Evolutionary conservation across 139 green algal species (phyloP).

Genomic region (Penium margaritaceum): DNA sequence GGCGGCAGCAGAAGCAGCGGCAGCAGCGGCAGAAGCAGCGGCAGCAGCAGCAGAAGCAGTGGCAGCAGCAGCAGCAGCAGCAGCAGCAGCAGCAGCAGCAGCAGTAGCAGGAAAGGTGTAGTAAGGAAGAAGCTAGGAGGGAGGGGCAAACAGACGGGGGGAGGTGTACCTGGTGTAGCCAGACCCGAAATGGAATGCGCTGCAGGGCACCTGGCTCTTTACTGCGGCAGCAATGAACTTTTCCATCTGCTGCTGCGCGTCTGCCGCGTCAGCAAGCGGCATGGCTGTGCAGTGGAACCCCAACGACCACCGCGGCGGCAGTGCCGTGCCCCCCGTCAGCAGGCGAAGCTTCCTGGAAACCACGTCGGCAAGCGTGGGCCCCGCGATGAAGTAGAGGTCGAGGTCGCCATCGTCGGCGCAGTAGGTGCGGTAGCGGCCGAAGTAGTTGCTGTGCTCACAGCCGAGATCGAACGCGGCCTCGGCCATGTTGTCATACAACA

Average conservation of each 20-base stretch:
- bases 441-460: slow-evolving; percentile 45
- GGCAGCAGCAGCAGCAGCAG: too few relatives aligned
- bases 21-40: too few relatives aligned
- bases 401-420: slow-evolving; percentile 21
- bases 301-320: slow-evolving; percentile 23
- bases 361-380: slow-evolving; percentile 6
- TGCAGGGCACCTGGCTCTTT: slow-evolving; percentile 14
- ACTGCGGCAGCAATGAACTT: slow-evolving; percentile 15
- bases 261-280: slow-evolving; percentile 29
- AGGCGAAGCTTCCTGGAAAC: background rate
- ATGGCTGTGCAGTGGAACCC: slow-evolving; percentile 32
- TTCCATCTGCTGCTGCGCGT: slow-evolving; percentile 27
- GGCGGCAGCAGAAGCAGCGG: too few relatives aligned
- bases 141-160: too few relatives aligned
- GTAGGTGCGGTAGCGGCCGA: slow-evolving; percentile 20
- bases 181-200: slow-evolving; percentile 38
- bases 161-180: slow-evolving; percentile 37
- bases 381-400: slow-evolving; percentile 29
- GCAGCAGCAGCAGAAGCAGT: too few relatives aligned
- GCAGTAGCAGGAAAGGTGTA: too few relatives aligned
- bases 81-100: too few relatives aligned
- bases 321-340: background rate
- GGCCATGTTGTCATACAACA: slow-evolving; percentile 38
- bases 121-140: too few relatives aligned
- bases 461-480: slow-evolving; percentile 32